These are phyloP conservation scores for Nannochloropsis granulata DNA, from an alignment of 108 stramenopile genomes.

Conservation along the genomic window DNA sequence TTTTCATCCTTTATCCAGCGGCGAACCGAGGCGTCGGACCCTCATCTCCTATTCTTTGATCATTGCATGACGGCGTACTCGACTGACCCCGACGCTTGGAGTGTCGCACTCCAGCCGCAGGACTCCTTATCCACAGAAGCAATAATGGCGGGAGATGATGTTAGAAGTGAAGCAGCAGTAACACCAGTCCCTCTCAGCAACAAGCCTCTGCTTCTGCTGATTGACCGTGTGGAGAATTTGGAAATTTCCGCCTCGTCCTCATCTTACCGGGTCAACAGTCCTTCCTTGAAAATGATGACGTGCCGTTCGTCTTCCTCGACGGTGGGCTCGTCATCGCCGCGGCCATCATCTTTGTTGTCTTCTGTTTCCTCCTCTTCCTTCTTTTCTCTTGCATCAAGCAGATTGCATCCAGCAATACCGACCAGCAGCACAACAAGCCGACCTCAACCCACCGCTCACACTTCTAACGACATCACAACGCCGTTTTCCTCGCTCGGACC, in stretches of 20 bases:
- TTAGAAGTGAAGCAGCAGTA: not conserved
- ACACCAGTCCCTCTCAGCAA: not conserved
- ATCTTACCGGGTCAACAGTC: not conserved
- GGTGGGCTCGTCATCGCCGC: not conserved
- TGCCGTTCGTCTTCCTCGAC: not conserved
- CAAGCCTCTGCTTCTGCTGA: not conserved
- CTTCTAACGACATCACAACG: not conserved
- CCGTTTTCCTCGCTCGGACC: not conserved
- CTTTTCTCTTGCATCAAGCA: not conserved
- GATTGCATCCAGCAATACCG: no score
- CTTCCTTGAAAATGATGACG: not conserved
- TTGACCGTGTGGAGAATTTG: not conserved
- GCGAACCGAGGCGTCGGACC: not conserved
- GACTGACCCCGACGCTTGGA: not conserved
- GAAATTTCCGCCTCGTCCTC: not conserved
- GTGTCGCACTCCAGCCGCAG: not conserved
- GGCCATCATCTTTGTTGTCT: not conserved
- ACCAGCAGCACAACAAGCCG: not conserved
- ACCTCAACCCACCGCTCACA: not conserved
- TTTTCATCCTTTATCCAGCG: not conserved
- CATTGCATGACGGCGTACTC: not conserved
- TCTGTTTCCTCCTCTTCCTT: not conserved
- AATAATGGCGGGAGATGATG: not conserved
- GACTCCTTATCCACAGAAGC: not conserved
- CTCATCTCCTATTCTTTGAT: not conserved